Evolutionary conservation across 129 eudicot species (phyloP), one percentile per base, ranked within the genome.

Genomic region (Pittosporum tobira): DNA sequence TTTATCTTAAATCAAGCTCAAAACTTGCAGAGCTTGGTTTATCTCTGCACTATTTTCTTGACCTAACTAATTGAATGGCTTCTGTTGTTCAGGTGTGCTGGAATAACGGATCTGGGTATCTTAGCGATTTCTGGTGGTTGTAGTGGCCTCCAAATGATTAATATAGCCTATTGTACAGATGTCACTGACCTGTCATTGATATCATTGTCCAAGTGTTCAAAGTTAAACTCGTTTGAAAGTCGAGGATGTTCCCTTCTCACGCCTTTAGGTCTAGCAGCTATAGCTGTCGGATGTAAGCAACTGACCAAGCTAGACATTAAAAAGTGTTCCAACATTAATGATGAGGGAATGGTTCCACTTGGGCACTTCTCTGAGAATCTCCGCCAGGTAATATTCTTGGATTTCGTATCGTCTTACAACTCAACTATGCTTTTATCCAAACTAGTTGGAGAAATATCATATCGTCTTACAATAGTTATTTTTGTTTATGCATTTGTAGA

Each of bases 241-340:
- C 79, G 99, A 77, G 99, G 99, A 49, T 87, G 96, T 62, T 88
- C 93, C 57, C 86, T 75, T 36, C 62, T 93, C 37, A 83, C 99
- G 29, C 87, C 94, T 27, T 70, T 75, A 38, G 99, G 99, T 52
- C 46, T 93, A 55, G 84, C 77, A 59, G 85, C 99, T 65, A 63
- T 93, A 62, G 96, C 99, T 18, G 76, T 75, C 44, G 86, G 88
- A 72, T 93, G 99, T 71, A 87, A 69, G 66, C 83, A 79, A 63
- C 91, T 93, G 42, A 51, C 67, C 52, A 87, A 73, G 64, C 76
- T 93, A 51, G 96, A 93, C 71, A 79, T 87, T 15, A 93, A 93
- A 54, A 93, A 87, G 72, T 93, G 99, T 60, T 38, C 34, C 31
- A 81, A 73, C 64, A 75, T 93, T 5, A 63, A 93, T 61, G 96